A percentile compares a stretch with the other conserved stretches of the same genome.
Evolutionary conservation across 1,139 yeast species (phyloP).

Genomic region (Yamadazyma diospyri): DNA sequence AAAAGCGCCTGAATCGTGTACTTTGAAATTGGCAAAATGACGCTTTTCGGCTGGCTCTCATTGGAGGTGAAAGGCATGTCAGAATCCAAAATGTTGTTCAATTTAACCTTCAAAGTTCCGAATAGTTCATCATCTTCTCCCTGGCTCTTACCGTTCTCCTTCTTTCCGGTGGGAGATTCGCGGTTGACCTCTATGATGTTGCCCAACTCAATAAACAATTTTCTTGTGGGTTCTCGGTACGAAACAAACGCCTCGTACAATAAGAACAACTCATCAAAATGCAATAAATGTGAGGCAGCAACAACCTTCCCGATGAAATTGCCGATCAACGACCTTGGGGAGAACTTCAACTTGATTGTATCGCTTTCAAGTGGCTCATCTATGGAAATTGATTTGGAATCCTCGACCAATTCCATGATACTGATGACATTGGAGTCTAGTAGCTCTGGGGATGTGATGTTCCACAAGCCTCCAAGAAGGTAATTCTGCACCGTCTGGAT

Average conservation of each 20-base stretch:
- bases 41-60: conserved; percentile 9
- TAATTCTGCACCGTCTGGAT: conserved; percentile 3
- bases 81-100: conserved; percentile 20
- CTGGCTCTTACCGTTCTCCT: conserved; percentile 7
- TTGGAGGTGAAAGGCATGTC: conserved; percentile 16
- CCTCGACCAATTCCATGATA: conserved; percentile 9
- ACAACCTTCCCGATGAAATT: conserved; percentile 35
- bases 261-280: conserved; percentile 53
- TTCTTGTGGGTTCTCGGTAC: conserved; percentile 42
- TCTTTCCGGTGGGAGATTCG: neutral
- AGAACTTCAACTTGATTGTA: conserved; percentile 13
- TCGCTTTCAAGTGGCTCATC: neutral
- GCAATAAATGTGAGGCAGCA: conserved; percentile 49
- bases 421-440: conserved; percentile 21
- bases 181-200: conserved; percentile 12
- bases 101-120: conserved; percentile 18
- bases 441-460: conserved; percentile 32
- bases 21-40: conserved; percentile 41
- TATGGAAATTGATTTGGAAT: conserved; percentile 4
- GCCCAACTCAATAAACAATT: conserved; percentile 19
- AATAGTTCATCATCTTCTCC: conserved; percentile 18
- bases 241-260: conserved; percentile 54
- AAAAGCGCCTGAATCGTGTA: conserved; percentile 52
- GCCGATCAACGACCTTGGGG: conserved; percentile 38
- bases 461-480: conserved; percentile 25